Conservation (phyloP, 805 yeast genomes). For the Yarrowia bubula region DNA sequence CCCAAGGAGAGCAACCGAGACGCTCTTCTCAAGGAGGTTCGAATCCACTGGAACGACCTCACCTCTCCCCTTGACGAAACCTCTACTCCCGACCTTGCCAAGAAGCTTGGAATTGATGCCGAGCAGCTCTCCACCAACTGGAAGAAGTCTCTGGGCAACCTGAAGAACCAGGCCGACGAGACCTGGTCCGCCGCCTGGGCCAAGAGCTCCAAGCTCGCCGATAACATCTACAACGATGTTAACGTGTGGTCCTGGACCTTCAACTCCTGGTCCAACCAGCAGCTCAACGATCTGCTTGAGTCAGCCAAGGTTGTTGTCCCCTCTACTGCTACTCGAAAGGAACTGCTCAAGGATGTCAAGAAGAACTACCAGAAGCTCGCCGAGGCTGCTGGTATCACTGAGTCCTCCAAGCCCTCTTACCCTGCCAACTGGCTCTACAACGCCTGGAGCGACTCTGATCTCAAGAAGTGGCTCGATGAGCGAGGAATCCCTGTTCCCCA, state of each 20-base stretch:
- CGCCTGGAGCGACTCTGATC: conserved; percentile 39
- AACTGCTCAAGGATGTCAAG: not conserved
- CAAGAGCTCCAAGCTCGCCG: conserved; percentile 23
- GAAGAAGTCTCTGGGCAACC: conserved; percentile 5
- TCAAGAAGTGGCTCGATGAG: conserved; percentile 37
- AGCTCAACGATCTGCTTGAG: conserved; percentile 17
- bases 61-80: conserved; percentile 26
- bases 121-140: conserved; percentile 22
- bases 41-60: conserved; percentile 26
- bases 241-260: conserved; percentile 24
- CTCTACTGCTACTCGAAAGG: conserved; percentile 13
- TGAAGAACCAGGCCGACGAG: conserved; percentile 26
- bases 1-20: conserved; percentile 15
- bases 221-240: conserved; percentile 13
- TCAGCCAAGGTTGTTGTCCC: conserved; percentile 12
- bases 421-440: conserved; percentile 36
- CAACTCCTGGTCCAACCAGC: conserved; percentile 16
- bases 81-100: not conserved
- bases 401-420: conserved; percentile 10
- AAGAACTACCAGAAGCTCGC: conserved; percentile 24
- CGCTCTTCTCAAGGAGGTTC: conserved; percentile 18
- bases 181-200: conserved; percentile 26
- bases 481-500: conserved; percentile 39
- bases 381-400: conserved; percentile 12
- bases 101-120: conserved; percentile 7